phyloP scores from a whole-genome alignment of 495 filamentous ascomycete species.

The Corynascus novoguineensis region DNA sequence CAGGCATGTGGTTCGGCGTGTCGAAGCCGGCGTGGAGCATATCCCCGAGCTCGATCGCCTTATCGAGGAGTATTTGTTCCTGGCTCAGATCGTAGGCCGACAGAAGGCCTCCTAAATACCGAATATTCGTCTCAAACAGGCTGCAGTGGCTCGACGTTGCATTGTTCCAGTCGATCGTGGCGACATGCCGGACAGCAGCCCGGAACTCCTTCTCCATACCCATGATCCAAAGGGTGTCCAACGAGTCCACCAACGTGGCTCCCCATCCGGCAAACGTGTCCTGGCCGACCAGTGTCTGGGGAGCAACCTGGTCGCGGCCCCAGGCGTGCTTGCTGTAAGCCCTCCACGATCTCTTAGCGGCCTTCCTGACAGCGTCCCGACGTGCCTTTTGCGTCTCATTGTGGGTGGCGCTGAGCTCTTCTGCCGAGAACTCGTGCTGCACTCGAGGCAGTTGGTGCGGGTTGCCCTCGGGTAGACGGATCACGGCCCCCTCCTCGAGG shows the following conservation, averaged over 20 bases:
- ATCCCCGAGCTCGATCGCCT: slow-evolving; percentile 78
- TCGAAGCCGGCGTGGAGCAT: slow-evolving; percentile 80
- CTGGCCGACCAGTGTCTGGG: slow-evolving; percentile 48
- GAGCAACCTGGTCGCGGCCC: slow-evolving; percentile 68
- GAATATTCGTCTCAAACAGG: slow-evolving; percentile 74
- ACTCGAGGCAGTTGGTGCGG: slow-evolving; percentile 35
- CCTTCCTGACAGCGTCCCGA: slow-evolving; percentile 50
- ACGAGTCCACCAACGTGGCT: slow-evolving; percentile 76
- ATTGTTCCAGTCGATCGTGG: slow-evolving; percentile 75
- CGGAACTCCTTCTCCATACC: slow-evolving; percentile 73
- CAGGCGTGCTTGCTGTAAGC: slow-evolving; percentile 71
- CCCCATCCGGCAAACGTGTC: slow-evolving; percentile 82
- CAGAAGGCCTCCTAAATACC: slow-evolving; percentile 74
- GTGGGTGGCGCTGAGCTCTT: slow-evolving; percentile 29
- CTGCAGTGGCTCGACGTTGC: slow-evolving; percentile 49
- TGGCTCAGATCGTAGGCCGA: slow-evolving; percentile 69
- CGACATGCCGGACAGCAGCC: slow-evolving; percentile 62
- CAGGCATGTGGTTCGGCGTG: slow-evolving; percentile 83
- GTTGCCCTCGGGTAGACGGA: slow-evolving; percentile 31
- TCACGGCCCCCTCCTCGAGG: slow-evolving; percentile 27
- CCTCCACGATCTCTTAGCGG: slow-evolving; percentile 67
- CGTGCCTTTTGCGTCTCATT: slow-evolving; percentile 26
- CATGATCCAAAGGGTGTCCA: slow-evolving; percentile 93
- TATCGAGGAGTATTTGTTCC: slow-evolving; percentile 56
- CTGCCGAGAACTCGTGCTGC: slow-evolving; percentile 35